These are phyloP conservation scores for Pichia sp. DNA, from an alignment of 1,139 yeast genomes.

Conservation along the genomic window DNA sequence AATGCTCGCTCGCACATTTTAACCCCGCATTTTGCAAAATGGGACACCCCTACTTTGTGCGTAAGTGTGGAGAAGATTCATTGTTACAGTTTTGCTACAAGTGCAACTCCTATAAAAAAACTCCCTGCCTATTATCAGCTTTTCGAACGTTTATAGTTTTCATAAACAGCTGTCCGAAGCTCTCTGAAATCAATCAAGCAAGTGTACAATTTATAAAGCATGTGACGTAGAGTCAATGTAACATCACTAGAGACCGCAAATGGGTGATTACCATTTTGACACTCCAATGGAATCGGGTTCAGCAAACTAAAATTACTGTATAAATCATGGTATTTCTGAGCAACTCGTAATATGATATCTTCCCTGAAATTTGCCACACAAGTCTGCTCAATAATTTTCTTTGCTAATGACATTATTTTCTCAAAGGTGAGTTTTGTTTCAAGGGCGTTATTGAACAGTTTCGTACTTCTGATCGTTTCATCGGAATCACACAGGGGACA, in stretches of 20 bases:
- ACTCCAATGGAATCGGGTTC: neutral
- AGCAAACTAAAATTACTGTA: neutral
- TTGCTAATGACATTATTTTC: conserved; percentile 1
- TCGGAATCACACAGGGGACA: conserved; percentile 64
- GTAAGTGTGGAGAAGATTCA: too few species aligned
- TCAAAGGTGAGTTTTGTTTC: conserved; percentile 7
- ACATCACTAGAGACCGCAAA: too few species aligned
- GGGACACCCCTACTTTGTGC: too few species aligned
- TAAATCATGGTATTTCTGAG: neutral
- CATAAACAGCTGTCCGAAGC: too few species aligned
- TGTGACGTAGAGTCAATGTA: too few species aligned
- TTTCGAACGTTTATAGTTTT: too few species aligned
- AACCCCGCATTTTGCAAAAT: neutral
- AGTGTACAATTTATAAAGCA: too few species aligned
- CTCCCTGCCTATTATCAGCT: too few species aligned
- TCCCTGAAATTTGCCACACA: conserved; percentile 3
- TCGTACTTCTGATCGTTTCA: conserved; percentile 20
- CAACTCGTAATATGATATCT: conserved; percentile 5
- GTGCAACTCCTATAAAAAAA: too few species aligned
- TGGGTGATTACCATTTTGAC: conserved; percentile 2
- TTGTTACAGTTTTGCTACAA: too few species aligned
- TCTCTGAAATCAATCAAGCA: too few species aligned
- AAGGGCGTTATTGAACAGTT: conserved; percentile 21
- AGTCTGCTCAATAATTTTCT: conserved; percentile 1
- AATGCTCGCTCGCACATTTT: too few species aligned